Conservation (phyloP, 129 eudicot genomes). For the Chrysanthemum lavandulifolium region DNA sequence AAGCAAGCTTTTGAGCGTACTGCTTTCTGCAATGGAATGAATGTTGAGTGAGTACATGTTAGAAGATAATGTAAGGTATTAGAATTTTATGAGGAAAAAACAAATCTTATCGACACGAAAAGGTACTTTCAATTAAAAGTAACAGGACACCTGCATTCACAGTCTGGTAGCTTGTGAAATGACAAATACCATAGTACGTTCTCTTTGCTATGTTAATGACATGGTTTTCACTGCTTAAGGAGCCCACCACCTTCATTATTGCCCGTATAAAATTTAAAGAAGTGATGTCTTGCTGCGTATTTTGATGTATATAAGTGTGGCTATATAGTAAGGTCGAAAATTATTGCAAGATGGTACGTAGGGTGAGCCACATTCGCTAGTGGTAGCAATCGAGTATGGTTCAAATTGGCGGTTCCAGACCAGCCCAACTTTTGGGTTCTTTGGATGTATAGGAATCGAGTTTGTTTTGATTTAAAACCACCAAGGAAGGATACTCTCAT, state of each 20-base stretch:
- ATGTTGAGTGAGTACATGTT: slow-evolving; percentile 1
- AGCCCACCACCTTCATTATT: background rate
- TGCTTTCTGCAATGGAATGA: background rate
- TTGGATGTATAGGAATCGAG: no score
- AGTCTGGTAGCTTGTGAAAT: slow-evolving; percentile 6
- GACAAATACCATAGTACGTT: background rate
- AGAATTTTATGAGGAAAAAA: background rate
- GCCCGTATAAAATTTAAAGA: background rate
- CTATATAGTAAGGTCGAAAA: no score
- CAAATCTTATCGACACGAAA: background rate
- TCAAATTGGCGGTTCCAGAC: no score
- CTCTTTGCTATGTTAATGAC: background rate
- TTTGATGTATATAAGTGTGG: background rate
- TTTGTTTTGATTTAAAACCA: no score
- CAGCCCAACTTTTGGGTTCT: no score
- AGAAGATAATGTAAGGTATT: background rate
- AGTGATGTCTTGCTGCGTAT: background rate
- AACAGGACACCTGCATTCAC: slow-evolving; percentile 10
- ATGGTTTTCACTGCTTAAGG: background rate
- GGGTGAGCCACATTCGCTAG: no score
- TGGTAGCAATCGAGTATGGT: no score
- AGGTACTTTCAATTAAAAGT: background rate
- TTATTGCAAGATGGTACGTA: no score
- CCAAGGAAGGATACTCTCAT: no score
- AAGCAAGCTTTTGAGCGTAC: background rate